Evolutionary conservation across 257 asterid species (phyloP).

Genomic region (Marsdenia floribunda): DNA sequence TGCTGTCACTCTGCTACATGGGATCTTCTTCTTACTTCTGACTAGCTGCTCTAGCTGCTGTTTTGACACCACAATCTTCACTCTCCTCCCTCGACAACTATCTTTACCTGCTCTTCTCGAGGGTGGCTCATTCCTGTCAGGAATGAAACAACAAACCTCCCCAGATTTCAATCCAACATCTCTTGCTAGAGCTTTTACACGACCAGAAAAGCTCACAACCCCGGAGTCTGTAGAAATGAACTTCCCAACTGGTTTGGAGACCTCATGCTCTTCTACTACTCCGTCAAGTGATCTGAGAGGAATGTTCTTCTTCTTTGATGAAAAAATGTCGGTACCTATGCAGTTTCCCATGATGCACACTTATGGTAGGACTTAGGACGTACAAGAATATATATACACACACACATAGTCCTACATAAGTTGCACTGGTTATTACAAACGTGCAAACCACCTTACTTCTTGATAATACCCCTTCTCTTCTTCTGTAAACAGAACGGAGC

Average conservation of each 20-base stretch:
- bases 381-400: neutral
- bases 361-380: constrained; percentile 3
- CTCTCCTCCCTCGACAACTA: constrained; percentile 25
- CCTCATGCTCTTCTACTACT: constrained; percentile 6
- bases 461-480: neutral
- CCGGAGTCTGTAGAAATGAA: neutral
- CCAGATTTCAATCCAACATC: neutral
- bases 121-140: neutral
- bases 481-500: neutral
- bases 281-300: constrained; percentile 5
- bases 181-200: neutral
- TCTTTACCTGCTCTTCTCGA: constrained; percentile 10
- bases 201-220: neutral
- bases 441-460: constrained; percentile 12
- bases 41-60: constrained; percentile 48
- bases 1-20: constrained; percentile 11
- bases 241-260: neutral
- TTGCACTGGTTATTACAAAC: constrained; percentile 5
- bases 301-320: constrained; percentile 6
- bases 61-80: constrained; percentile 47
- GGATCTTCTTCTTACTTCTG: constrained; percentile 28
- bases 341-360: constrained; percentile 27
- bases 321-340: constrained; percentile 6
- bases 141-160: constrained; percentile 18
- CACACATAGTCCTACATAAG: neutral